Base-by-base conservation (phyloP, 495 filamentous ascomycete genomes). In the Pyrenula massariospora region DNA sequence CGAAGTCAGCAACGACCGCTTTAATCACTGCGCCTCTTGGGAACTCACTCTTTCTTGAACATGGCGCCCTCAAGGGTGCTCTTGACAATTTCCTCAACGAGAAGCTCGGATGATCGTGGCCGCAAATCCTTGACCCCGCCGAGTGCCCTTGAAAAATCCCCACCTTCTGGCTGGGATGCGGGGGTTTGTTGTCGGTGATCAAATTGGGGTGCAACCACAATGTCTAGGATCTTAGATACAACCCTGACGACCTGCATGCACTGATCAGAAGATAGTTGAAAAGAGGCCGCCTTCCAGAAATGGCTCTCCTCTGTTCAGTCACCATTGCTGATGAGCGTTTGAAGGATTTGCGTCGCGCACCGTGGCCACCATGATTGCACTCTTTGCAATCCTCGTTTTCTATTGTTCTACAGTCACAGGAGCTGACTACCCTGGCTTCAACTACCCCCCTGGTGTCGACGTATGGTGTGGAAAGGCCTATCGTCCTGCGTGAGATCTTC, bases 11-110 rank as follows among this genome's bases (percentile, higher is more conserved):
- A 53, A 64, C 56, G 62, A 58, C 63, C 58, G 61, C 51, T 68
- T 63, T 57, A 58, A 63, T 63, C 60, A 62, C 10, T 25, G 54
- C 52, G 48, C 36, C 49, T 52, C 12, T 23, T 52, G 12, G 57
- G 49, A 53, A 52, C 77, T 68, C 69, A 91, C 89, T 91, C 88
- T 79, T 93, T 94, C 66, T 93, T 95, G 65, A 95, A 95, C 89
- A 95, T 95, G 60, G 53, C 72, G 62, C 57, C 53, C 3, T 54
- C 23, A 12, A 54, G 52, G 42, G 52, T 21, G 10, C 50, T 20
- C 19, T 52, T 22, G 10, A 21, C 20, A 52, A 52, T 22, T 49
- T 1, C 11, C 24, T 56, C 42, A 8, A 25, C 48, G 5, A 48
- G 10, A 22, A 53, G 2, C 10, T 42, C 19, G 23, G 10, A 48